Percentiles rank a stretch among this genome's conserved stretches.
Conservation (phyloP, 2,329 filamentous ascomycete genomes). For the Hymenoscyphus repandus region DNA sequence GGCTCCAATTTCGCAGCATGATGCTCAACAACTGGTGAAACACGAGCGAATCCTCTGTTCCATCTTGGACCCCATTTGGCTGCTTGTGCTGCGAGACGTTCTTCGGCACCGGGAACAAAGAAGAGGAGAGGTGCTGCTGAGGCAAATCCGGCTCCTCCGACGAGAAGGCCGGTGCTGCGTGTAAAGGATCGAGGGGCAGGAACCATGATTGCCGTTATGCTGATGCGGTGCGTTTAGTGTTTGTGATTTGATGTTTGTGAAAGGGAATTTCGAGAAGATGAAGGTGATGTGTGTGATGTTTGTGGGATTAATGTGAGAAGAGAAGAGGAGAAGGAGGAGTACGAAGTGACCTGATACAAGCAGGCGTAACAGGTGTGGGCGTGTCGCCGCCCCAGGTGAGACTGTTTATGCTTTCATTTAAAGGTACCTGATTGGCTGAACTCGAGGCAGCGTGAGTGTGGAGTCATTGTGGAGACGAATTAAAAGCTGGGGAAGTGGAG, state of each 20-base stretch:
- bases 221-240: neutral
- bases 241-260: neutral
- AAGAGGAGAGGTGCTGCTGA: constrained; percentile 20
- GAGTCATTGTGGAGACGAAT: neutral
- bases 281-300: neutral
- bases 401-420: neutral
- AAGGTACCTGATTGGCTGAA: neutral
- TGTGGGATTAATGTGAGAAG: neutral
- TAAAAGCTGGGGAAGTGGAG: neutral
- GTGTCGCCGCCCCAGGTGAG: neutral
- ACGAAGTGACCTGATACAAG: neutral
- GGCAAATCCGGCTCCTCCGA: constrained; percentile 13
- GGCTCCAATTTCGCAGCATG: constrained; percentile 15
- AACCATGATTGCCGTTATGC: constrained; percentile 6
- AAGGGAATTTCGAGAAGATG: neutral
- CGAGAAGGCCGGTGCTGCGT: constrained; percentile 11
- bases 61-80: constrained; percentile 23
- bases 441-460: neutral
- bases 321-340: neutral
- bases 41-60: constrained; percentile 15
- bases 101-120: constrained; percentile 20
- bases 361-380: neutral
- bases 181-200: constrained; percentile 9
- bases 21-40: constrained; percentile 9
- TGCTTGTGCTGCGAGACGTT: constrained; percentile 19